A percentile compares a stretch with the other conserved stretches of the same genome.
Evolutionary conservation across 495 filamentous ascomycete species (phyloP).

Genomic region (Penicillium cosmopolitanum): DNA sequence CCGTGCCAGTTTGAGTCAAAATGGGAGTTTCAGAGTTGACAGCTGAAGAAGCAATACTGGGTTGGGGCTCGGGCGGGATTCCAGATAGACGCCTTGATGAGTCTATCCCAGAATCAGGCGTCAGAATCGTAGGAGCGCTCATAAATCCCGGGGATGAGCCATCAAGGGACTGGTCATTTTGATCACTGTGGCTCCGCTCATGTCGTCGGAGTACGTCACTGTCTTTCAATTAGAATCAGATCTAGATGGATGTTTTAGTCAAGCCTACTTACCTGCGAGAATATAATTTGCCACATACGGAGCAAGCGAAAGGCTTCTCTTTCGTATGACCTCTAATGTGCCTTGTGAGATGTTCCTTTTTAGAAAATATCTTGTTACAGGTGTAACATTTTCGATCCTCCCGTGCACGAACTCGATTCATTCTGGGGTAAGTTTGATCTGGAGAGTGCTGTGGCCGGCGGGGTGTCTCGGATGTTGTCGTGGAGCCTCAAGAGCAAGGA

Average conservation of each 20-base stretch:
- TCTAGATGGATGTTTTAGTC: not conserved
- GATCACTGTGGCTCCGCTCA: constrained; percentile 21
- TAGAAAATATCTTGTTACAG: constrained; percentile 35
- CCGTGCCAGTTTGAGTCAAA: not conserved
- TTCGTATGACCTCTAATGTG: constrained; percentile 41
- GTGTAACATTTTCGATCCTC: constrained; percentile 19
- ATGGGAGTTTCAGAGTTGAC: not conserved
- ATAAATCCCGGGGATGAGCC: not conserved
- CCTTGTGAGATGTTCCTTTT: constrained; percentile 36
- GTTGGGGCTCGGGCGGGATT: not conserved
- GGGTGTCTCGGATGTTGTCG: not conserved
- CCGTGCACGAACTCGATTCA: constrained; percentile 14
- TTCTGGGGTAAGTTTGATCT: not conserved
- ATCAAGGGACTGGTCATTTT: not conserved
- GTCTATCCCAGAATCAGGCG: not conserved
- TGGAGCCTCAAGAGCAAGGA: not conserved
- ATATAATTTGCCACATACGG: constrained; percentile 33
- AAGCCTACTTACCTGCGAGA: constrained; percentile 24
- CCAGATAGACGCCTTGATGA: not conserved
- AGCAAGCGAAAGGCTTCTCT: constrained; percentile 37
- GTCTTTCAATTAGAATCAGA: not conserved
- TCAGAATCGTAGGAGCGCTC: not conserved
- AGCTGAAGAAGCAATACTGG: not conserved
- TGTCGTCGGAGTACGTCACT: constrained; percentile 35
- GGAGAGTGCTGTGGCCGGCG: not conserved